Percentiles rank a stretch among this genome's conserved stretches.
phyloP scores from a whole-genome alignment of 2,329 filamentous ascomycete genomes.

The Fusarium sp. region DNA sequence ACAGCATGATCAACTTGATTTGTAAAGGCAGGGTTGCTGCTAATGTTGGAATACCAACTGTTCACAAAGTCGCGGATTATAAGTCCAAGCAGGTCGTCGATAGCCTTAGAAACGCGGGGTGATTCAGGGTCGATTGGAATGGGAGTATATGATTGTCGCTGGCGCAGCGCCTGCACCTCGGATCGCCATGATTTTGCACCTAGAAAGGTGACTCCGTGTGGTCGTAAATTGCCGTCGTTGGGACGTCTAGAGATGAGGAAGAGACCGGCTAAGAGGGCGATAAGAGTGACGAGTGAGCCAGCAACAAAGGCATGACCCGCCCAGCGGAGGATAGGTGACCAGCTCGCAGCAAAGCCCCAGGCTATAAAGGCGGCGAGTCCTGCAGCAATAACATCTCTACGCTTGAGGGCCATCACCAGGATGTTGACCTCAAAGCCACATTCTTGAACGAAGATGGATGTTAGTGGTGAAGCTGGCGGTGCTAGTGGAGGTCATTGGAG shows the following conservation, averaged over 20 bases:
- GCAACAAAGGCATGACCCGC: slow-evolving; percentile 84
- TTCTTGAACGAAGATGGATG: slow-evolving; percentile 47
- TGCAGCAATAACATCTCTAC: slow-evolving; percentile 78
- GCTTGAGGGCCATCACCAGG: slow-evolving; percentile 75
- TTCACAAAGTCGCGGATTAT: slow-evolving; percentile 87
- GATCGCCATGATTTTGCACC: slow-evolving; percentile 74
- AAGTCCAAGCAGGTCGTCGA: slow-evolving; percentile 83
- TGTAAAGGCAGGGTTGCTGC: slow-evolving; percentile 80
- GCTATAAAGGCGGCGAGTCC: slow-evolving; percentile 80
- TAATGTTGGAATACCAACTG: slow-evolving; percentile 91
- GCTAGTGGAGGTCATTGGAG: slow-evolving; percentile 33
- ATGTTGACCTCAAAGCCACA: slow-evolving; percentile 51
- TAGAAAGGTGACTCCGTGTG: slow-evolving; percentile 70
- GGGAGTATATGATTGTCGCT: slow-evolving; percentile 75
- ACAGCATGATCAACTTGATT: slow-evolving; percentile 89
- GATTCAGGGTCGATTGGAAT: slow-evolving; percentile 81
- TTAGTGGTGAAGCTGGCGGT: slow-evolving; percentile 35
- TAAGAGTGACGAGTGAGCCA: slow-evolving; percentile 71
- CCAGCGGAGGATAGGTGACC: slow-evolving; percentile 86
- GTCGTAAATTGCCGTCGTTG: slow-evolving; percentile 57
- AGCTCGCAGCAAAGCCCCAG: slow-evolving; percentile 88
- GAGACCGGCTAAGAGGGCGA: slow-evolving; percentile 69
- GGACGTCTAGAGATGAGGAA: slow-evolving; percentile 66
- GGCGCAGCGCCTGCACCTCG: slow-evolving; percentile 76
- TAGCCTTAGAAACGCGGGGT: slow-evolving; percentile 80